These are phyloP conservation scores for Venturia effusa DNA, from an alignment of 2,329 filamentous ascomycete species.

Conservation along the genomic window DNA sequence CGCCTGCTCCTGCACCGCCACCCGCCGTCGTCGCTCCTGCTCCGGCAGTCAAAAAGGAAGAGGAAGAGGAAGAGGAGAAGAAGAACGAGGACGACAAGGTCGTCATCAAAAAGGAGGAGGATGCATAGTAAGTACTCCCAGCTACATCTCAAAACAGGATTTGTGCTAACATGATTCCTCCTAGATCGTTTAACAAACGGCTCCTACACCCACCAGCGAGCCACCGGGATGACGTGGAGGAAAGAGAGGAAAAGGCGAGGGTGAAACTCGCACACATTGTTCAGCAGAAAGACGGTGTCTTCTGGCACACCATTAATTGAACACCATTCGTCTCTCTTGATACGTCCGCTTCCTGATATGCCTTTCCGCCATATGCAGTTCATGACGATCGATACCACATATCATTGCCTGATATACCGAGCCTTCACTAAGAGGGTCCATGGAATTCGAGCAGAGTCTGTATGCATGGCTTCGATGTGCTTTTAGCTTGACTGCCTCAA, in stretches of 20 bases:
- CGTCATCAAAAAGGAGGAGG: neutral
- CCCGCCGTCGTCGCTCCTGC: neutral
- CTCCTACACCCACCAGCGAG: neutral
- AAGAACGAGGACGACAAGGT: neutral
- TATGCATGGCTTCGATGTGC: neutral
- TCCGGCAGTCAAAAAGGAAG: neutral
- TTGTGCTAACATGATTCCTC: neutral
- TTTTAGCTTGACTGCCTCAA: too few species aligned
- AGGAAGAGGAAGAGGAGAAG: neutral
- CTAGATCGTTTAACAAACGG: neutral
- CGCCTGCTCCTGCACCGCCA: too few species aligned
- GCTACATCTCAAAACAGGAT: neutral
- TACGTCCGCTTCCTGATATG: neutral
- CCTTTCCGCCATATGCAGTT: neutral
- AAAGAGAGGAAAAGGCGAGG: neutral
- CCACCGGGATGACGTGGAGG: neutral
- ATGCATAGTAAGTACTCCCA: neutral
- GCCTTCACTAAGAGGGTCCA: neutral
- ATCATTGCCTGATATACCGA: neutral
- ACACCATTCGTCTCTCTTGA: neutral
- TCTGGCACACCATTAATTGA: neutral
- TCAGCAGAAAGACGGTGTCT: neutral
- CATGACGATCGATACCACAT: neutral
- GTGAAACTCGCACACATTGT: neutral
- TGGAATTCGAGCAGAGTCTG: neutral